Base-by-base conservation (phyloP, 192 early-diverging fungal genomes). In the Obelidium mucronatum region DNA sequence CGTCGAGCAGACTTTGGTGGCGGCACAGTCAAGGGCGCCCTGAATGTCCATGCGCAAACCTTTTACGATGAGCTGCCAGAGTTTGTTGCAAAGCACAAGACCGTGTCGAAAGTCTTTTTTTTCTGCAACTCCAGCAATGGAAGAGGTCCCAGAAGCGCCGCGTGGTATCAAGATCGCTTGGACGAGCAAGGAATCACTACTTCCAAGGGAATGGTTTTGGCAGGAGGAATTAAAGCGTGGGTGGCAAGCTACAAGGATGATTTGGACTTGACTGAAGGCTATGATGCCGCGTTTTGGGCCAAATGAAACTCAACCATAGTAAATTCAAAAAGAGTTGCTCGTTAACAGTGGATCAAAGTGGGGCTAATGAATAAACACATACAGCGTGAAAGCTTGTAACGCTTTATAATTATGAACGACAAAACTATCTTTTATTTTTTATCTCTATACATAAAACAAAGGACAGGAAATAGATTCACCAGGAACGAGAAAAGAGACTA, bases 141-240 rank as follows among this genome's bases (percentile, higher is more conserved):
- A 35, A 30, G 75, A 26, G 75, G 75, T 11, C 75, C 75, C 13
- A 1, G 65, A 19, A 59, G 66, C 34, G 75, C 75, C 1, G 30
- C n/a, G 30, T 76, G 75, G 75, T 75, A 76, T n/a, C 75, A 76
- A 34, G 75, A 76, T 40, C 64, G 48, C 19, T 34, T 76, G 3
- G 65, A 76, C 31, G 62, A 24, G 22, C 17, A 37, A 2, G 44
- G 64, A 2, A 76, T 76, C 52, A 65, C 33, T 54, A 67, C 75
- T 19, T 76, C 75, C 19, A 26, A 67, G 26, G 75, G 42, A 22
- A 3, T 76, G 15, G 61, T 76, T 76, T 33, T 76, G n/a, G 44
- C 52, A 2, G 75, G 36, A 13, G 75, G 75, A 28, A 67, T 76
- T 34, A 76, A 76, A 24, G 75, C 48, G 3, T 76, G 75, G 75